These are phyloP conservation scores for Mucor lusitanicus DNA, from an alignment of 371 early-diverging fungal species.

Conservation along the genomic window DNA sequence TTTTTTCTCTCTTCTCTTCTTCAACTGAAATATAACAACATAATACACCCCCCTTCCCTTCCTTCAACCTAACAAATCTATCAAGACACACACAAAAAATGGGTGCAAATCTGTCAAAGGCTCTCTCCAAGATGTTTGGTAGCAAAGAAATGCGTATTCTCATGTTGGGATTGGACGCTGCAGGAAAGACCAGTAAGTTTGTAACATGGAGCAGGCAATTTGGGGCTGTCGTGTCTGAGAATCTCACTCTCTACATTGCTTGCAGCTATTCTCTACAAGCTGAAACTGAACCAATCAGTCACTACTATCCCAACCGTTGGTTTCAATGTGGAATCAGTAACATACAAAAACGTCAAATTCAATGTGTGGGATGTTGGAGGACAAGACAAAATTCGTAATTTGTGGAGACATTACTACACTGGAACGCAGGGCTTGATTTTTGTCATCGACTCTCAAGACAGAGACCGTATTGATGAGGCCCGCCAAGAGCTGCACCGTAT, in stretches of 20 bases:
- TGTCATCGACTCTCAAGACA: slow-evolving; percentile 83
- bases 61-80: slow-evolving; percentile 5
- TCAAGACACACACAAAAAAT: slow-evolving; percentile 43
- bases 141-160: slow-evolving; percentile 89
- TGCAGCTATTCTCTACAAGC: slow-evolving; percentile 84
- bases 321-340: slow-evolving; percentile 85
- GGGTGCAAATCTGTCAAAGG: slow-evolving; percentile 63
- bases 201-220: no score
- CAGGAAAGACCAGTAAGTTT: slow-evolving; percentile 90
- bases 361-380: slow-evolving; percentile 92
- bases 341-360: slow-evolving; percentile 89
- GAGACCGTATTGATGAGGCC: slow-evolving; percentile 85
- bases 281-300: slow-evolving; percentile 84
- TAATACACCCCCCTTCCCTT: slow-evolving; percentile 17
- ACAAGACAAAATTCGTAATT: slow-evolving; percentile 86
- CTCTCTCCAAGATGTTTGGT: slow-evolving; percentile 69
- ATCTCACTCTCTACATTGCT: background rate
- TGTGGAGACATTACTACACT: slow-evolving; percentile 89
- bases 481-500: slow-evolving; percentile 81
- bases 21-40: no score
- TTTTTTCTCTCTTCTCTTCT: no score
- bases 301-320: slow-evolving; percentile 90
- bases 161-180: slow-evolving; percentile 92
- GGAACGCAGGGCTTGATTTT: slow-evolving; percentile 87
- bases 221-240: background rate